phyloP scores from a whole-genome alignment of 495 filamentous ascomycete species.

The Alectoria sarmentosa region DNA sequence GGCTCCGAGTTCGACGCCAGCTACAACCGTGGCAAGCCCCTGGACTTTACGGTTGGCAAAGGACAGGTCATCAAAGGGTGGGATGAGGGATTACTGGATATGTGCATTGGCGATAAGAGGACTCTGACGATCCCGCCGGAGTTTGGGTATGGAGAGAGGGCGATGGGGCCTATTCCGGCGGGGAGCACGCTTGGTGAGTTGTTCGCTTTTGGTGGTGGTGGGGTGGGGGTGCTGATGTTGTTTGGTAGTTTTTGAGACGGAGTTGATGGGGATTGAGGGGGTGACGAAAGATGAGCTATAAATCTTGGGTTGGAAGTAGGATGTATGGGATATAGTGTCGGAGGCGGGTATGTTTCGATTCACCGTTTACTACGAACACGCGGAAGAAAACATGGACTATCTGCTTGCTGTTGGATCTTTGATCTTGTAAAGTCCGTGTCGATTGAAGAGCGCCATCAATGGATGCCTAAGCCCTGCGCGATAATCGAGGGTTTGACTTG shows the following conservation, averaged over 20 bases:
- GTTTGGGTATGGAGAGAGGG: conserved; percentile 72
- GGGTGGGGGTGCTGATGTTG: not conserved
- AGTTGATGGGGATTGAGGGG: conserved; percentile 79
- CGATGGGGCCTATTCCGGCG: conserved; percentile 70
- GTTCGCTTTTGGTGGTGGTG: not conserved
- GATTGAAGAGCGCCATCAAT: no score
- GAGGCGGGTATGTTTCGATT: not conserved
- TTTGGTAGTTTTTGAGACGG: conserved; percentile 43
- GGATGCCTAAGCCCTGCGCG: no score
- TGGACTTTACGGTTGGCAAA: conserved; percentile 69
- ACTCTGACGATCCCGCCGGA: conserved; percentile 86
- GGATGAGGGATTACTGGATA: conserved; percentile 86
- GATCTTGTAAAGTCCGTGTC: not conserved
- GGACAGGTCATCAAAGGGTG: conserved; percentile 89
- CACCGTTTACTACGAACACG: not conserved
- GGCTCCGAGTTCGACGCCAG: conserved; percentile 51
- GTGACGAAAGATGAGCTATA: conserved; percentile 57
- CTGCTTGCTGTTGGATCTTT: not conserved
- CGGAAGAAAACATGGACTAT: not conserved
- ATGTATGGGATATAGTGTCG: not conserved
- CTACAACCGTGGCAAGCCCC: conserved; percentile 68
- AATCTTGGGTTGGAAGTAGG: conserved; percentile 12
- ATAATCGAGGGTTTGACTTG: no score
- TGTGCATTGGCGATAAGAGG: conserved; percentile 96
- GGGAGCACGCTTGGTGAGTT: conserved; percentile 62